Evolutionary conservation across 108 stramenopile species (phyloP).

Genomic region (Fragilariopsis cylindrus): DNA sequence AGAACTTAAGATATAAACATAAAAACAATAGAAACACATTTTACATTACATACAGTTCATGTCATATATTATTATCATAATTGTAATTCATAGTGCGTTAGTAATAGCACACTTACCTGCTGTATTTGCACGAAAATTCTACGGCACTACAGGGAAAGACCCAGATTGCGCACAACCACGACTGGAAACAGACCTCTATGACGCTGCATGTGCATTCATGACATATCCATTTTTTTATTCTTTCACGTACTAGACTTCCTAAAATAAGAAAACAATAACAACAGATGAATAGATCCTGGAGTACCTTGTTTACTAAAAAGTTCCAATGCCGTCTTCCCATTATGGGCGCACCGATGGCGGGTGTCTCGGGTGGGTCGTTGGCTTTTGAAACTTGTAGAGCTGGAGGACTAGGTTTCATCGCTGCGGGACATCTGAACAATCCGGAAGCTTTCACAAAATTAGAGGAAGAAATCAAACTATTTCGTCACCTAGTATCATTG

Average conservation of each 20-base stretch:
- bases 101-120: too few species aligned
- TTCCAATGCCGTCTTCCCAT: constrained; percentile 58
- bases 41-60: too few species aligned
- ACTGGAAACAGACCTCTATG: too few species aligned
- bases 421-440: constrained; percentile 65
- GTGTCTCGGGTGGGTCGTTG: constrained; percentile 57
- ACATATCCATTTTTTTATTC: too few species aligned
- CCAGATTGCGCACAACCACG: too few species aligned
- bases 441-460: constrained; percentile 19
- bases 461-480: constrained; percentile 55
- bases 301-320: constrained; percentile 48
- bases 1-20: not conserved
- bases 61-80: too few species aligned
- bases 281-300: constrained; percentile 25
- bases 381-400: constrained; percentile 65
- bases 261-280: too few species aligned
- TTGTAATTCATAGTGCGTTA: too few species aligned
- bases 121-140: too few species aligned
- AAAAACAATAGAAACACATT: not conserved
- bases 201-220: too few species aligned
- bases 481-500: constrained; percentile 23
- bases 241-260: too few species aligned
- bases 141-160: too few species aligned
- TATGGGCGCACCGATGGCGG: constrained; percentile 78
- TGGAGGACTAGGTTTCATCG: constrained; percentile 74